phyloP scores from a whole-genome alignment of 352 stramenopile species.

The Pythium dissimile region DNA sequence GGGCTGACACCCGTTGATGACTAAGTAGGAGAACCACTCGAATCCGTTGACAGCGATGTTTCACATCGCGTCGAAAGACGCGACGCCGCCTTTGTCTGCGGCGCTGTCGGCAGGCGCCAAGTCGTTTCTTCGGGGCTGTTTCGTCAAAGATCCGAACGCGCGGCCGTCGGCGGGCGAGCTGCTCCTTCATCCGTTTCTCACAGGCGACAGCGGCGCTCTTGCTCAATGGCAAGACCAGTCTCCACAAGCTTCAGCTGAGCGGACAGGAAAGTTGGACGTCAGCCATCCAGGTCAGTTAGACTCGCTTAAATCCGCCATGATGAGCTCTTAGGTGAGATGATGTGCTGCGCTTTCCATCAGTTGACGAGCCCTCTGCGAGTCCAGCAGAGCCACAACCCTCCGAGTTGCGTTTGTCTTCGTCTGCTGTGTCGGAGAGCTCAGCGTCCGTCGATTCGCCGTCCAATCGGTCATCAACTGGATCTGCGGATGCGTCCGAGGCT shows the following conservation, averaged over 20 bases:
- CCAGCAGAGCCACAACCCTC: background rate
- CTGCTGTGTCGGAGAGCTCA: background rate
- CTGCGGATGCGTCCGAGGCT: background rate
- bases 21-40: constrained; percentile 63
- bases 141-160: constrained; percentile 56
- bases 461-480: background rate
- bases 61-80: constrained; percentile 67
- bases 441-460: background rate
- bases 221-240: background rate
- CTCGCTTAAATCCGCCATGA: too few relatives aligned
- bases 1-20: too few relatives aligned
- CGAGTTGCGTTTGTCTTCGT: background rate
- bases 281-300: background rate
- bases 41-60: constrained; percentile 82
- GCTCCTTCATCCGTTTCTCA: constrained; percentile 57
- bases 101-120: constrained; percentile 35
- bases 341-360: too few relatives aligned
- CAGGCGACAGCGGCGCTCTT: background rate
- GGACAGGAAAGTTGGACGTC: too few relatives aligned
- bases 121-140: constrained; percentile 51
- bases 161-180: constrained; percentile 86
- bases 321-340: too few relatives aligned
- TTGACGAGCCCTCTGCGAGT: too few relatives aligned
- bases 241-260: background rate
- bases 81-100: constrained; percentile 42